Conservation (phyloP, 2,329 filamentous ascomycete genomes). For the Spiromastix sp. region DNA sequence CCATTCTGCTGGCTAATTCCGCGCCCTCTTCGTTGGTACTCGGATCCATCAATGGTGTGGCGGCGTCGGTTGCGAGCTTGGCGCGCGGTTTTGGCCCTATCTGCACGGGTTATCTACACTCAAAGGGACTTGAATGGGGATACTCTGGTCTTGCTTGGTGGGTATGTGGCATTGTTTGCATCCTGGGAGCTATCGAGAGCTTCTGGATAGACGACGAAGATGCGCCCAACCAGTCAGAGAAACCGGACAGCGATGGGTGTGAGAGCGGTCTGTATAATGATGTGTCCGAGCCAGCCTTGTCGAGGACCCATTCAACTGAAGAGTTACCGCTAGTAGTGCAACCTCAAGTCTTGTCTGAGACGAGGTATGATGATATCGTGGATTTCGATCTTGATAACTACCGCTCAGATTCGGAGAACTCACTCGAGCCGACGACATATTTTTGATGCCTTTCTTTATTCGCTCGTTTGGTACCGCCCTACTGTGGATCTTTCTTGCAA, state of each 20-base stretch:
- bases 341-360: neutral
- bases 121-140: constrained; percentile 65
- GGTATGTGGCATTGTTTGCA: constrained; percentile 68
- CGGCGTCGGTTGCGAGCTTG: constrained; percentile 81
- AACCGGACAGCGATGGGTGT: constrained; percentile 3
- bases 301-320: neutral
- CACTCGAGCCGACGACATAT: neutral
- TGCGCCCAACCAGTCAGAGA: constrained; percentile 5
- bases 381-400: constrained; percentile 1
- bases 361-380: constrained; percentile 3
- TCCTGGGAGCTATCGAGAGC: constrained; percentile 64
- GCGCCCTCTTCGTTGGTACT: constrained; percentile 75
- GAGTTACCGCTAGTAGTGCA: neutral
- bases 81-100: constrained; percentile 83
- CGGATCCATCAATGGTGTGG: constrained; percentile 85
- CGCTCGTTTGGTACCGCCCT: no score
- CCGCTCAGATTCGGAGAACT: no score
- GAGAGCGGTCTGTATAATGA: constrained; percentile 23
- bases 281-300: neutral
- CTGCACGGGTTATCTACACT: constrained; percentile 74
- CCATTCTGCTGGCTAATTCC: constrained; percentile 80
- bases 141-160: constrained; percentile 92
- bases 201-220: constrained; percentile 60
- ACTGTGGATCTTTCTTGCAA: no score
- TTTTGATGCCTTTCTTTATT: neutral